Evolutionary conservation across 2,329 filamentous ascomycete genomes (phyloP).

Genomic region (Pyrenochaeta sp.): DNA sequence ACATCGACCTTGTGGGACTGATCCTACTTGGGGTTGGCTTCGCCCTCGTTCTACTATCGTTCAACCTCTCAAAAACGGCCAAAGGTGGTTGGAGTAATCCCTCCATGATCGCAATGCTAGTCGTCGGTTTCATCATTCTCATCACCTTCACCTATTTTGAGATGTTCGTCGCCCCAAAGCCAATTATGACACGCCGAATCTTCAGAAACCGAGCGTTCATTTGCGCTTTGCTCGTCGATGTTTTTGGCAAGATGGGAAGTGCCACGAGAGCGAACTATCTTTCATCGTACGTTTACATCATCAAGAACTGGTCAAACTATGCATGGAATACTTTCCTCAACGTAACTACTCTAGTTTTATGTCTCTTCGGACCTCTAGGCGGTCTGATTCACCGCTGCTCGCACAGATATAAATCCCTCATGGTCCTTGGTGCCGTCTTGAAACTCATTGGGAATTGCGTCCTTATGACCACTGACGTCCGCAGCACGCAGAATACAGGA

Average conservation of each 20-base stretch:
- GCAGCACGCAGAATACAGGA: conserved; percentile 48
- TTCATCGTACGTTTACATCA: conserved; percentile 50
- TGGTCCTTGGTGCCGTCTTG: conserved; percentile 49
- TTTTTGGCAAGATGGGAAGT: conserved; percentile 23
- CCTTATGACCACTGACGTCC: conserved; percentile 37
- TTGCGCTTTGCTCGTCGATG: conserved; percentile 18
- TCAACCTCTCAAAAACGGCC: conserved; percentile 23
- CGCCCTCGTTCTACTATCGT: conserved; percentile 26
- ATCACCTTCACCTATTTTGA: conserved; percentile 16
- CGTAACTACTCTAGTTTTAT: conserved; percentile 52
- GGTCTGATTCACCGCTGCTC: conserved; percentile 45
- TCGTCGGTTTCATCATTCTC: conserved; percentile 22
- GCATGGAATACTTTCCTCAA: conserved; percentile 53
- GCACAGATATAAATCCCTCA: conserved; percentile 55
- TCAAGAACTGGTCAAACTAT: conserved; percentile 55
- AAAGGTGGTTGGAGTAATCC: conserved; percentile 28
- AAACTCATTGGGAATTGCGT: conserved; percentile 52
- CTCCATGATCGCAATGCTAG: conserved; percentile 25
- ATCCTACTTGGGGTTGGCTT: conserved; percentile 28
- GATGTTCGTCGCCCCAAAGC: conserved; percentile 21
- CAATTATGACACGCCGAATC: conserved; percentile 28
- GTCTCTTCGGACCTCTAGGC: conserved; percentile 47
- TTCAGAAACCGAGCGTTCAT: conserved; percentile 28
- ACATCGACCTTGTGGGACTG: conserved; percentile 29
- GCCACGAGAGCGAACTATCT: conserved; percentile 22